Conservation (phyloP, 2,329 filamentous ascomycete genomes). For the Beauveria rudraprayagi region DNA sequence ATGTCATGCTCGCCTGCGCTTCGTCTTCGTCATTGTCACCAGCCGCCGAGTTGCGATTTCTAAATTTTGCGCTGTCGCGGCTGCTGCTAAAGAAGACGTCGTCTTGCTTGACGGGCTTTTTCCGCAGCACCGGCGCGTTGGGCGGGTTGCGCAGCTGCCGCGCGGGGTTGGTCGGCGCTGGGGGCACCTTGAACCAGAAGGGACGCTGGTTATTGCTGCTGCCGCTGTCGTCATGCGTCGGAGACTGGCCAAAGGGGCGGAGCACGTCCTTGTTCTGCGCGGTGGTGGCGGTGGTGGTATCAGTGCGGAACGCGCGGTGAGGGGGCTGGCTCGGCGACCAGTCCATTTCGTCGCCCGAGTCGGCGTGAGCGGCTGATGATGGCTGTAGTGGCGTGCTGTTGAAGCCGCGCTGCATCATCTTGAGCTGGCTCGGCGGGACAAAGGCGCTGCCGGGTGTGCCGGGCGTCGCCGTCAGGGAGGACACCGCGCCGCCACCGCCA, state of each 20-base stretch:
- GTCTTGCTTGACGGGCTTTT: constrained; percentile 35
- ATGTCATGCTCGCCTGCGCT: constrained; percentile 27
- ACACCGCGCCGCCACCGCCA: neutral
- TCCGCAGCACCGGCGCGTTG: constrained; percentile 44
- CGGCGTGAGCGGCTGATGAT: constrained; percentile 25
- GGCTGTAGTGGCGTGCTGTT: neutral
- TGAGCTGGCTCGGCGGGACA: constrained; percentile 5
- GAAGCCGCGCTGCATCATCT: constrained; percentile 12
- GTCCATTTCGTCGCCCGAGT: constrained; percentile 58
- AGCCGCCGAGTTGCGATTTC: neutral
- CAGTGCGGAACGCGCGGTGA: constrained; percentile 44
- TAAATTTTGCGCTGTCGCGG: constrained; percentile 13
- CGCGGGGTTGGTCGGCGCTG: constrained; percentile 59
- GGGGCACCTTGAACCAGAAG: constrained; percentile 64
- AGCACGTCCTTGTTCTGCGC: constrained; percentile 24
- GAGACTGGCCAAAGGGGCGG: constrained; percentile 37
- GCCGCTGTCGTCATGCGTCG: constrained; percentile 30
- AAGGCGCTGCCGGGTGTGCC: constrained; percentile 4
- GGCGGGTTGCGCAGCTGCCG: constrained; percentile 54
- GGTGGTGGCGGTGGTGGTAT: constrained; percentile 15
- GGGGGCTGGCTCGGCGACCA: constrained; percentile 57
- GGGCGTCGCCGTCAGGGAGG: neutral
- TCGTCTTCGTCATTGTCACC: neutral
- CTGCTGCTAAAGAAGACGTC: constrained; percentile 42
- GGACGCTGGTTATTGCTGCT: constrained; percentile 32